phyloP scores from a whole-genome alignment of 768 basidiomycete genomes.

The Daedaleopsis nitida region DNA sequence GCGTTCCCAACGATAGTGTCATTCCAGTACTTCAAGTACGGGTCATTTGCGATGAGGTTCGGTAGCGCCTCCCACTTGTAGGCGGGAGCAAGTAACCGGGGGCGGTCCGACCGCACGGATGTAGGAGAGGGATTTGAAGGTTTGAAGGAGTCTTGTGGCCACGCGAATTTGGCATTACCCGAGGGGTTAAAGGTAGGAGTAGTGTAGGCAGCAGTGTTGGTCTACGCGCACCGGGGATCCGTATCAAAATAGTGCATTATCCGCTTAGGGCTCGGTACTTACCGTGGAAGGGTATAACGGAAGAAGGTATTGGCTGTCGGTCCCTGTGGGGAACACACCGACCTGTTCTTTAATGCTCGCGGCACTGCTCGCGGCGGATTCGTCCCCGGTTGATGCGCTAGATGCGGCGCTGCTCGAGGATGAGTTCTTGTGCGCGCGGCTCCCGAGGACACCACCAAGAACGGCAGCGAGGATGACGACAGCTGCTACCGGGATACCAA shows the following conservation, averaged over 20 bases:
- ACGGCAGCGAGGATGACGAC: slow-evolving; percentile 67
- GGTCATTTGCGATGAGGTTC: slow-evolving; percentile 72
- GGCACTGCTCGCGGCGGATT: slow-evolving; percentile 17
- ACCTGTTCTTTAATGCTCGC: slow-evolving; percentile 50
- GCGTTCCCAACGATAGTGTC: slow-evolving; percentile 90
- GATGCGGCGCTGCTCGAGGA: slow-evolving; percentile 6
- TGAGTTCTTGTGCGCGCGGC: slow-evolving; percentile 50
- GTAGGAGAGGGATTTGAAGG: slow-evolving; percentile 63
- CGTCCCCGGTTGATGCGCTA: slow-evolving; percentile 6
- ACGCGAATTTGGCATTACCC: slow-evolving; percentile 53
- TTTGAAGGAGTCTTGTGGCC: slow-evolving; percentile 80
- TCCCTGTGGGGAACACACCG: slow-evolving; percentile 75
- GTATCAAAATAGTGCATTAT: background rate
- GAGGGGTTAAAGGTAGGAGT: slow-evolving; percentile 70
- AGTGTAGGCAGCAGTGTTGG: slow-evolving; percentile 71
- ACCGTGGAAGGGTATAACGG: slow-evolving; percentile 90
- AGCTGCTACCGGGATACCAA: slow-evolving; percentile 69
- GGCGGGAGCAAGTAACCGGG: slow-evolving; percentile 87
- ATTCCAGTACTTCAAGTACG: slow-evolving; percentile 90
- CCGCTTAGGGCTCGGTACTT: slow-evolving; percentile 30
- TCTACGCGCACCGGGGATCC: slow-evolving; percentile 42
- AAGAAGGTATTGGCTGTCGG: slow-evolving; percentile 75
- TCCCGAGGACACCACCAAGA: slow-evolving; percentile 80
- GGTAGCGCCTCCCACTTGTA: slow-evolving; percentile 92
- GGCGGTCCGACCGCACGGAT: slow-evolving; percentile 71